Conservation (phyloP, 192 early-diverging fungal genomes). For the Umbelopsis sp. region DNA sequence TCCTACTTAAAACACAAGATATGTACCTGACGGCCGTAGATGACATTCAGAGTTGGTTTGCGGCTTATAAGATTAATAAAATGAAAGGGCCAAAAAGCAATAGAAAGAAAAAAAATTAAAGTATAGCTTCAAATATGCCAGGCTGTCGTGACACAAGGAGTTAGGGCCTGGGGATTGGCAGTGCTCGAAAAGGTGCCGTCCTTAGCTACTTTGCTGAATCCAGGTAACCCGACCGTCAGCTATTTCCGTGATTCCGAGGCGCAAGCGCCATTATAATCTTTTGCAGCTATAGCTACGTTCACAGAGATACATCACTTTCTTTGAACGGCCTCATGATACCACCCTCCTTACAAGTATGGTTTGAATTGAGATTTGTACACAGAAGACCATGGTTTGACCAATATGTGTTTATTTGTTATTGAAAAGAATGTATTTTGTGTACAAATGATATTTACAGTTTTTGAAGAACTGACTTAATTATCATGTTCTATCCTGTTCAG, state of each 20-base stretch:
- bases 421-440: neutral
- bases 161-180: neutral
- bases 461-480: neutral
- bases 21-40: constrained; percentile 46
- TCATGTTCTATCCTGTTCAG: neutral
- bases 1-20: neutral
- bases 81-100: neutral
- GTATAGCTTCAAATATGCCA: neutral
- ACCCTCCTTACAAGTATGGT: neutral
- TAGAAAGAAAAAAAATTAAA: constrained; percentile 25
- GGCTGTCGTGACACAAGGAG: constrained; percentile 18
- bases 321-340: neutral
- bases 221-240: neutral
- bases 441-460: constrained; percentile 10
- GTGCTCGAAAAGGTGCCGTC: neutral
- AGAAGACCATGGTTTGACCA: too few species aligned
- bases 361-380: constrained; percentile 9
- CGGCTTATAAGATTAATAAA: constrained; percentile 15
- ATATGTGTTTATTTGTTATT: neutral
- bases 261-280: neutral
- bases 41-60: constrained; percentile 26
- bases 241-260: constrained; percentile 14
- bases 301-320: neutral
- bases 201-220: neutral
- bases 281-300: neutral